phyloP scores from a whole-genome alignment of 2,329 filamentous ascomycete genomes.

The Aspergillus pseudoglaucus region DNA sequence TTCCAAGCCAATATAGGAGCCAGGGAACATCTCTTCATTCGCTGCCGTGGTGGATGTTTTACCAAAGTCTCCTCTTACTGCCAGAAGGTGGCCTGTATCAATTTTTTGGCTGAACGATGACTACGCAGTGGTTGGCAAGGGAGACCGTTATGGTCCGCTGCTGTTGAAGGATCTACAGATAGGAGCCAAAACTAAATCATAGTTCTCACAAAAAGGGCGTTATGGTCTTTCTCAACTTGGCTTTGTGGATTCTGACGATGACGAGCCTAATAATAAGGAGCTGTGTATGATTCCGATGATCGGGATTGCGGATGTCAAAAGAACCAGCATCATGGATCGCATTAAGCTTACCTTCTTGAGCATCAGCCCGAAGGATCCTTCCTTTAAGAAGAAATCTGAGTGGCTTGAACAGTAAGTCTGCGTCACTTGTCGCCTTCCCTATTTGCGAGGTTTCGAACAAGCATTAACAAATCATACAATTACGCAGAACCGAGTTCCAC shows the following conservation, averaged over 20 bases:
- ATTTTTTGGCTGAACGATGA: conserved; percentile 11
- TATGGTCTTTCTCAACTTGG: not conserved
- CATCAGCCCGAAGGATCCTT: not conserved
- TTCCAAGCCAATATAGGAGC: conserved; percentile 8
- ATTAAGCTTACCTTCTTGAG: conserved; percentile 1
- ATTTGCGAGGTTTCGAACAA: not conserved
- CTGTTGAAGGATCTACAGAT: conserved; percentile 8
- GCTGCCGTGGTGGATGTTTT: conserved; percentile 14
- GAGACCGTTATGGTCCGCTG: not conserved
- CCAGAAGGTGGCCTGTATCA: conserved; percentile 3
- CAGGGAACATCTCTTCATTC: conserved; percentile 9
- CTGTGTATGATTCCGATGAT: conserved; percentile 8
- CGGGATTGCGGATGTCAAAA: conserved; percentile 3
- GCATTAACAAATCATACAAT: not conserved
- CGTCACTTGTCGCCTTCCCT: not conserved
- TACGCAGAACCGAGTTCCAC: not conserved
- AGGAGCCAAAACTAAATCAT: conserved; percentile 1
- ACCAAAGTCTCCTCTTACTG: conserved; percentile 9
- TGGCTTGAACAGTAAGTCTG: not conserved
- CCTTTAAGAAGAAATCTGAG: not conserved
- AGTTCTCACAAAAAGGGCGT: not conserved
- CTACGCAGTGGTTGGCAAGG: conserved; percentile 7
- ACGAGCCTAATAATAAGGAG: not conserved
- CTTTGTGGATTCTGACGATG: too few species aligned
- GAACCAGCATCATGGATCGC: conserved; percentile 6